A percentile compares a stretch with the other conserved stretches of the same genome.
Conservation (phyloP, 495 filamentous ascomycete species). For the Penicillium ochrochloron region DNA sequence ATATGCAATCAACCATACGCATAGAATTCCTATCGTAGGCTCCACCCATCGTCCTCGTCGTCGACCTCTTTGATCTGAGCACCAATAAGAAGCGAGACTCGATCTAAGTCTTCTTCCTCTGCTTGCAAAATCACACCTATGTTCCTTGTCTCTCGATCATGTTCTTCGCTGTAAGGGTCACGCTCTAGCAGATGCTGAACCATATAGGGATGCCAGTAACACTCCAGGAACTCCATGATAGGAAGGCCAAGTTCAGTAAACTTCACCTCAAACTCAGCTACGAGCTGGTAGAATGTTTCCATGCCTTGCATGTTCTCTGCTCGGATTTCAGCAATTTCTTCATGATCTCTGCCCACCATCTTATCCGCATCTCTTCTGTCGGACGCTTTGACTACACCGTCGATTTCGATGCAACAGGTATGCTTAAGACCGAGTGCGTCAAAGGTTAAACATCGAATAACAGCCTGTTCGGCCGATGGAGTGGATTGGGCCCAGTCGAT, state of each 20-base stretch:
- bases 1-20: background rate
- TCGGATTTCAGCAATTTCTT: background rate
- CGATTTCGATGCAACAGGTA: slow-evolving; percentile 9
- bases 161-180: slow-evolving; percentile 5
- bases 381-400: background rate
- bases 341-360: slow-evolving; percentile 1
- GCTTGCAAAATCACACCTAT: slow-evolving; percentile 3
- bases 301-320: background rate
- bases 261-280: background rate
- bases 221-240: background rate
- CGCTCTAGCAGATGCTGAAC: background rate
- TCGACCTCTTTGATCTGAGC: background rate
- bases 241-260: slow-evolving; percentile 4
- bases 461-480: background rate
- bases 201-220: background rate
- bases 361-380: background rate
- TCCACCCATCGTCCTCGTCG: background rate
- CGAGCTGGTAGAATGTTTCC: background rate
- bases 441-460: slow-evolving; percentile 3
- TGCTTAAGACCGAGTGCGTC: slow-evolving; percentile 9
- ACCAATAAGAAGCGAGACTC: background rate
- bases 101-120: background rate
- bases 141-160: background rate
- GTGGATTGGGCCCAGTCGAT: background rate
- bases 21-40: background rate